These are phyloP conservation scores for Naematelia aurantialba DNA, from an alignment of 768 basidiomycete species.

Conservation along the genomic window DNA sequence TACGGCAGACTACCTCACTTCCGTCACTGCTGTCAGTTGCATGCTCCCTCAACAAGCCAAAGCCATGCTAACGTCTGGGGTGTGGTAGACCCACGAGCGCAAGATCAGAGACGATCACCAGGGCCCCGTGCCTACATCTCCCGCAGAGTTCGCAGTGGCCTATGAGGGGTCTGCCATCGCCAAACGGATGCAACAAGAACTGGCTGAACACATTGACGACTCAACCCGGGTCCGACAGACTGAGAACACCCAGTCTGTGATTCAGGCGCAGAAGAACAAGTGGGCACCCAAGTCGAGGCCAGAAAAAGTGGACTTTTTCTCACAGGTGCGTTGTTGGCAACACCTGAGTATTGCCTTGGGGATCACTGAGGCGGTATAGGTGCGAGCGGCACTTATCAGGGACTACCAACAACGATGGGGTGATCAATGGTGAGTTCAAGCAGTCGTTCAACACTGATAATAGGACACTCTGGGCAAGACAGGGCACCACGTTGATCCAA, in stretches of 20 bases:
- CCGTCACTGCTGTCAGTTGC: slow-evolving; percentile 29
- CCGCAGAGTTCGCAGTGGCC: slow-evolving; percentile 34
- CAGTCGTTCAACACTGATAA: neutral
- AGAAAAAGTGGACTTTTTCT: slow-evolving; percentile 30
- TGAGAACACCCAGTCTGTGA: slow-evolving; percentile 12
- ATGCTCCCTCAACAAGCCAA: neutral
- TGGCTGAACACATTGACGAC: slow-evolving; percentile 29
- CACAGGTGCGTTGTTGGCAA: slow-evolving; percentile 28
- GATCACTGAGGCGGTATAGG: neutral
- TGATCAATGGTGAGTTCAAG: slow-evolving; percentile 29
- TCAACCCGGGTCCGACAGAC: slow-evolving; percentile 22
- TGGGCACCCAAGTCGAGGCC: slow-evolving; percentile 26
- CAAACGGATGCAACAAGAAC: slow-evolving; percentile 34
- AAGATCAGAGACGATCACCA: slow-evolving; percentile 24
- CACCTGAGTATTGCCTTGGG: neutral
- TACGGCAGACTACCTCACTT: slow-evolving; percentile 41
- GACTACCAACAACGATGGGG: slow-evolving; percentile 44
- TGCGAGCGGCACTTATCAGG: slow-evolving; percentile 29
- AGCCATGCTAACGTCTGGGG: neutral
- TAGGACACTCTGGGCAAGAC: slow-evolving; percentile 38
- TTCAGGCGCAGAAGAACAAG: slow-evolving; percentile 33
- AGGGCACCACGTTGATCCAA: slow-evolving; percentile 50
- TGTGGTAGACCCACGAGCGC: slow-evolving; percentile 16
- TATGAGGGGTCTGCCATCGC: slow-evolving; percentile 30
- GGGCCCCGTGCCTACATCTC: slow-evolving; percentile 33